Evolutionary conservation across 2,329 filamentous ascomycete species (phyloP).

Genomic region (Parastagonospora avenae): DNA sequence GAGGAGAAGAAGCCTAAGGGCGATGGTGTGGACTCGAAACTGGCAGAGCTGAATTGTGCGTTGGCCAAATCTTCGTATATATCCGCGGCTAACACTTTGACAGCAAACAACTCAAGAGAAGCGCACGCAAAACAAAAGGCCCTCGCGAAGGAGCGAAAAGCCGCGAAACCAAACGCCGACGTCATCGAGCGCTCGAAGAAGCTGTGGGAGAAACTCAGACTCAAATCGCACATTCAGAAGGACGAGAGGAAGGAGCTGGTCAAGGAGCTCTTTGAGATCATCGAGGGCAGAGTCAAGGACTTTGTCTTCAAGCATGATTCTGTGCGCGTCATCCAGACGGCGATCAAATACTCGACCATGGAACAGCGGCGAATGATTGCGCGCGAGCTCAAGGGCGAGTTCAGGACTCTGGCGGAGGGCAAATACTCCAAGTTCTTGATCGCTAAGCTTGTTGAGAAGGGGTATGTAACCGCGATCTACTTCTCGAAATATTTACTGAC

Average conservation of each 20-base stretch:
- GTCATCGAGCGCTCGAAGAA: constrained; percentile 89
- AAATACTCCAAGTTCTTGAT: constrained; percentile 98
- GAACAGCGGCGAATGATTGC: constrained; percentile 88
- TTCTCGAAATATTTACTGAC: constrained; percentile 11
- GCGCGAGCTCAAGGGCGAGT: constrained; percentile 81
- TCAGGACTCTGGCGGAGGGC: constrained; percentile 85
- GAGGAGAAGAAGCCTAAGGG: constrained; percentile 35
- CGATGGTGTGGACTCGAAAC: constrained; percentile 24
- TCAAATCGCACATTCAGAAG: constrained; percentile 90
- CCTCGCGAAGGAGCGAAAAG: constrained; percentile 84
- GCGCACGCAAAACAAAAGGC: constrained; percentile 92
- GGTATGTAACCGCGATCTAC: constrained; percentile 32
- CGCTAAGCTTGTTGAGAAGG: constrained; percentile 92
- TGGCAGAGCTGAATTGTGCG: constrained; percentile 38
- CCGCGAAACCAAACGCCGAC: constrained; percentile 90
- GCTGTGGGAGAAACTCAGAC: constrained; percentile 90
- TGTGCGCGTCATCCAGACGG: constrained; percentile 94
- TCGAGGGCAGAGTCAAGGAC: constrained; percentile 88
- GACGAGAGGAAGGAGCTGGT: constrained; percentile 87
- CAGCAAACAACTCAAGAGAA: constrained; percentile 77
- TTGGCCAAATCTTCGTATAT: not conserved
- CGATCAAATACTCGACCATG: constrained; percentile 89
- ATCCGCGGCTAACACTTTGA: constrained; percentile 14
- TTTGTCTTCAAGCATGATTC: constrained; percentile 99
- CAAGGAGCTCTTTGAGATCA: constrained; percentile 86